A percentile compares a stretch with the other conserved stretches of the same genome.
Conservation (phyloP, 23 red algal genomes). For the Gracilaria gracilis region DNA sequence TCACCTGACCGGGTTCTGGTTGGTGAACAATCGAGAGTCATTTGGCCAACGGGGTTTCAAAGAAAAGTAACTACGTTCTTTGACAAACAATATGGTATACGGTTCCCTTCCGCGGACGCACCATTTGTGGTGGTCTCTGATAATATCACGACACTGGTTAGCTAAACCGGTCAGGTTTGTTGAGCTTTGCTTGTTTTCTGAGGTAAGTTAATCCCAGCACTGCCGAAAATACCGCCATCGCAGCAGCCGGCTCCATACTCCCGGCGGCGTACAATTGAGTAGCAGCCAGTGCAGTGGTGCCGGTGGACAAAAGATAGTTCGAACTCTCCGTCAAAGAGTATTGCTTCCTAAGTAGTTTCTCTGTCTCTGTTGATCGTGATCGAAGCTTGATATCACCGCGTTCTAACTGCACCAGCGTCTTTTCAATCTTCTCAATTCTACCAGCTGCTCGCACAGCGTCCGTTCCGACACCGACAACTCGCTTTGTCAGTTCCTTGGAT, state of each 20-base stretch:
- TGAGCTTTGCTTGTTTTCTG: conserved; percentile 51
- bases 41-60: too few species aligned
- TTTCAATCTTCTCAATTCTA: conserved; percentile 81
- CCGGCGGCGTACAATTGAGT: conserved; percentile 67
- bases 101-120: too few species aligned
- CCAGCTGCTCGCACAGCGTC: conserved; percentile 54
- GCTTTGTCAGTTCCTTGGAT: conserved; percentile 34
- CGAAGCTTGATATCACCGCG: conserved; percentile 79
- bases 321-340: conserved; percentile 58
- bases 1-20: too few species aligned
- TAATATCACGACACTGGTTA: background rate
- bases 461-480: conserved; percentile 36
- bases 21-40: too few species aligned
- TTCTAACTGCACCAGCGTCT: conserved; percentile 74
- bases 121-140: background rate
- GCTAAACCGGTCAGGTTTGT: conserved; percentile 42
- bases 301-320: conserved; percentile 69
- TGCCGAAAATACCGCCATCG: conserved; percentile 60
- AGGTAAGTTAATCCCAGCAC: conserved; percentile 52
- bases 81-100: too few species aligned
- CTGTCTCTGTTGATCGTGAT: conserved; percentile 76
- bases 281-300: conserved; percentile 52
- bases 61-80: too few species aligned
- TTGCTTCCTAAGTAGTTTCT: conserved; percentile 84
- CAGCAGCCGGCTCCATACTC: conserved; percentile 45